Evolutionary conservation across 768 basidiomycete genomes (phyloP).

Genomic region (Trametes villosa): DNA sequence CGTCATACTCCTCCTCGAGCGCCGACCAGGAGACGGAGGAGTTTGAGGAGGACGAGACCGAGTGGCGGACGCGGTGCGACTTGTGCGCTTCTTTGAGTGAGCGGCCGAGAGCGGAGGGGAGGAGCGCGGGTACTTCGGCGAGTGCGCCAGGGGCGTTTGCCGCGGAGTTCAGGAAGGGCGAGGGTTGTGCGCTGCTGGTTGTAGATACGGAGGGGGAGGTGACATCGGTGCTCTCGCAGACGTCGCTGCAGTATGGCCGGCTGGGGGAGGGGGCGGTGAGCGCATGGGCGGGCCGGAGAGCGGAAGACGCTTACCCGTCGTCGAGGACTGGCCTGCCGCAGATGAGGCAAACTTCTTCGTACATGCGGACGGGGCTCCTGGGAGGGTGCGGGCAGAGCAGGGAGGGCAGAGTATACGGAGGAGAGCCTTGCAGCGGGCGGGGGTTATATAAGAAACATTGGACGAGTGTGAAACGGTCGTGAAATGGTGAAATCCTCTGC

Average conservation of each 20-base stretch:
- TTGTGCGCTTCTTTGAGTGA: constrained; percentile 48
- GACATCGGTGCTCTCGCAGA: constrained; percentile 64
- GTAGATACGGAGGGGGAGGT: constrained; percentile 71
- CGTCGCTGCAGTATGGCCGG: constrained; percentile 71
- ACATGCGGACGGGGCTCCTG: constrained; percentile 49
- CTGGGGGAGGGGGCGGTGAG: constrained; percentile 40
- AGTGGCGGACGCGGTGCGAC: constrained; percentile 52
- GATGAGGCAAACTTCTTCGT: constrained; percentile 76
- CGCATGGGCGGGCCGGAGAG: constrained; percentile 14
- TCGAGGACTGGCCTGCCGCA: constrained; percentile 69
- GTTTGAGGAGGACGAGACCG: constrained; percentile 64
- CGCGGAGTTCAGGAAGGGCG: constrained; percentile 60
- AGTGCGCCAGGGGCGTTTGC: constrained; percentile 37
- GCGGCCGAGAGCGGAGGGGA: constrained; percentile 58
- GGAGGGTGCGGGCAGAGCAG: background rate
- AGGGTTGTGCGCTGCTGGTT: constrained; percentile 69
- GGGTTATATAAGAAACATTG: constrained; percentile 23
- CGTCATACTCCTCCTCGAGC: constrained; percentile 67
- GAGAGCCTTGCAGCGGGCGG: constrained; percentile 4
- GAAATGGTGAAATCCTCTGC: constrained; percentile 7
- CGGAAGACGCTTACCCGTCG: constrained; percentile 54
- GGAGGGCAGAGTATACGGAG: background rate
- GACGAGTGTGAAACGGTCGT: constrained; percentile 20
- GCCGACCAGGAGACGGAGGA: constrained; percentile 72
- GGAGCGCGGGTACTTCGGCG: constrained; percentile 69